Percentiles rank a stretch among this genome's conserved stretches.
Evolutionary conservation across 805 yeast species (phyloP).

Genomic region (Kazachstania viticola): DNA sequence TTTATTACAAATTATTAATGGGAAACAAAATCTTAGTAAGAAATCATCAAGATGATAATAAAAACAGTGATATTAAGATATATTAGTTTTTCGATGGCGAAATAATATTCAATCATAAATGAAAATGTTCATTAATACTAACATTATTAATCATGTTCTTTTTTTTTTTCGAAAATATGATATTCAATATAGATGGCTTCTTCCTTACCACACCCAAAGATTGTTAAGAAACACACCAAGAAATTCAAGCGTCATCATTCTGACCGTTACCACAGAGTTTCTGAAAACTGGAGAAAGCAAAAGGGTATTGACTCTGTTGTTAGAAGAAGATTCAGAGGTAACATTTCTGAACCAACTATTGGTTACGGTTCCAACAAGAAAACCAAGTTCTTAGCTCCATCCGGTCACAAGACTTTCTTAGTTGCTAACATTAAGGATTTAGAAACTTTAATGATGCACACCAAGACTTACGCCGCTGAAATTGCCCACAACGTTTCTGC

Average conservation of each 20-base stretch:
- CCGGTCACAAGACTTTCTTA: slow-evolving; percentile 96
- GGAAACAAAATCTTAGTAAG: too few relatives aligned
- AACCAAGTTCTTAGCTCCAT: slow-evolving; percentile 90
- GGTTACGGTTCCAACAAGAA: slow-evolving; percentile 99
- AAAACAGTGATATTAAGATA: too few relatives aligned
- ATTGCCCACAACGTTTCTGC: slow-evolving; percentile 98
- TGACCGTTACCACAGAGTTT: slow-evolving; percentile 97
- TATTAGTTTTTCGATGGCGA: too few relatives aligned
- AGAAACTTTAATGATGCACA: slow-evolving; percentile 92
- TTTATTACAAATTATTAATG: too few relatives aligned
- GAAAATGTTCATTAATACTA: too few relatives aligned
- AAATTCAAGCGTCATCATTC: slow-evolving; percentile 99
- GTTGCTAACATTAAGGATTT: slow-evolving; percentile 89
- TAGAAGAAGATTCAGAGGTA: slow-evolving; percentile 99
- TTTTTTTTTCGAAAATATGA: too few relatives aligned
- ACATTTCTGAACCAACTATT: slow-evolving; percentile 96
- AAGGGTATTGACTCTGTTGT: slow-evolving; percentile 99
- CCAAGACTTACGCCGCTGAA: slow-evolving; percentile 99
- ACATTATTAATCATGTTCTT: too few relatives aligned
- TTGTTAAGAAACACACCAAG: slow-evolving; percentile 98
- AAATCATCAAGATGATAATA: too few relatives aligned
- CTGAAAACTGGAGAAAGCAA: slow-evolving; percentile 99
- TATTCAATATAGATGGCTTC: slow-evolving; percentile 67
- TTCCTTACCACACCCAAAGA: slow-evolving; percentile 96
- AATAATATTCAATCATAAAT: too few relatives aligned